Percentiles rank a stretch among this genome's conserved stretches.
phyloP scores from a whole-genome alignment of 2,329 filamentous ascomycete species.

The Talaromyces funiculosus region DNA sequence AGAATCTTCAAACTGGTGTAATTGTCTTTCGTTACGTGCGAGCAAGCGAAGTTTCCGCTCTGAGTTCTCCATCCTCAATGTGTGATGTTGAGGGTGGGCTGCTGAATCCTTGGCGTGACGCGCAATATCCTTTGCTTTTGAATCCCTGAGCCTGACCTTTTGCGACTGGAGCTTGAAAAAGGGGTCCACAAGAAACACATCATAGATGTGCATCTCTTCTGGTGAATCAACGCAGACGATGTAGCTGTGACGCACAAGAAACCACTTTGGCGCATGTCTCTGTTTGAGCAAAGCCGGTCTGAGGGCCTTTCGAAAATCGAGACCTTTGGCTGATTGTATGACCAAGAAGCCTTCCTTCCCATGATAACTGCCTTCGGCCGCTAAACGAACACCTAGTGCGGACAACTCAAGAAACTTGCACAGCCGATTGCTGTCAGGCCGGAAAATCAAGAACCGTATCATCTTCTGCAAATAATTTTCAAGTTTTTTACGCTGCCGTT shows the following conservation, averaged over 20 bases:
- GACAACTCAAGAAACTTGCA: constrained; percentile 96
- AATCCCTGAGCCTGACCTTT: constrained; percentile 47
- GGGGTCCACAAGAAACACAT: constrained; percentile 93
- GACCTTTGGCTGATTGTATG: constrained; percentile 83
- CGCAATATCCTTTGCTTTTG: constrained; percentile 55
- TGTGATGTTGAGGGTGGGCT: constrained; percentile 67
- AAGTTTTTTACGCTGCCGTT: constrained; percentile 75
- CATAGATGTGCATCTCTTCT: constrained; percentile 97
- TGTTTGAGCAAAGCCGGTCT: constrained; percentile 73
- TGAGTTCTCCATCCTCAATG: constrained; percentile 79
- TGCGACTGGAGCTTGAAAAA: constrained; percentile 79
- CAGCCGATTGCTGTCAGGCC: constrained; percentile 87
- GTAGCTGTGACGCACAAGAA: constrained; percentile 94
- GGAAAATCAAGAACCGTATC: constrained; percentile 95
- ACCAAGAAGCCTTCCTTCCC: constrained; percentile 94
- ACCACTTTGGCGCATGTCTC: constrained; percentile 91
- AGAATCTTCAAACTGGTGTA: constrained; percentile 90
- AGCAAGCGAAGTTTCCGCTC: constrained; percentile 89
- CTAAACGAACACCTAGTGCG: constrained; percentile 84
- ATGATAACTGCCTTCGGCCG: constrained; percentile 93
- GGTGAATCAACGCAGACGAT: constrained; percentile 97
- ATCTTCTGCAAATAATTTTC: constrained; percentile 89
- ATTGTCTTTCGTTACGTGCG: constrained; percentile 81
- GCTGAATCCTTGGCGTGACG: constrained; percentile 60
- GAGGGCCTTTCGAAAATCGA: constrained; percentile 76